These are phyloP conservation scores for Colletotrichum sp. DNA, from an alignment of 2,329 filamentous ascomycete species.

Conservation along the genomic window DNA sequence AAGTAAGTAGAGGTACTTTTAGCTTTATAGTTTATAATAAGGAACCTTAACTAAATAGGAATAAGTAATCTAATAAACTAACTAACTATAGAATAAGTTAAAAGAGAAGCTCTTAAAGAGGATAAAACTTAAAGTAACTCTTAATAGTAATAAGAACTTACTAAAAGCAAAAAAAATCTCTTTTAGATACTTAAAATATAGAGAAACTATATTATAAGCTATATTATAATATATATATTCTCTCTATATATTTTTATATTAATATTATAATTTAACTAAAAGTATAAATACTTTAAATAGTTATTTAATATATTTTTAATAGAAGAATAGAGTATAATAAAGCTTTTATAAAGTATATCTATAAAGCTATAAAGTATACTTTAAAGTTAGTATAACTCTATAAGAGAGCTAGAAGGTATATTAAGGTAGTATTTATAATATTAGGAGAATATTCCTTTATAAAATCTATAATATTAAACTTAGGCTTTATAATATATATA, in stretches of 20 bases:
- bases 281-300: rapidly evolving
- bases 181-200: not conserved
- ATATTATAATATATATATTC: not conserved
- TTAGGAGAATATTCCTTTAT: not conserved
- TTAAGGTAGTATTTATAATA: not conserved
- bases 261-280: not conserved
- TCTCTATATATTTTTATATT: not conserved
- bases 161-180: not conserved
- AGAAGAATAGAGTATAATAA: not conserved
- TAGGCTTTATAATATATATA: not conserved
- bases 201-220: not conserved
- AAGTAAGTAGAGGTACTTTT: rapidly evolving
- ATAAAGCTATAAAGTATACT: rapidly evolving
- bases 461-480: not conserved
- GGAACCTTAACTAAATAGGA: rapidly evolving
- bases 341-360: not conserved
- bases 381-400: not conserved
- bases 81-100: not conserved
- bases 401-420: not conserved
- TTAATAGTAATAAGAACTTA: not conserved
- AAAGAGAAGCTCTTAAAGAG: not conserved
- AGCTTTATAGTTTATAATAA: not conserved
- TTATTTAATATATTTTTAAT: not conserved
- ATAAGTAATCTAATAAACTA: not conserved
- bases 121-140: not conserved